These are phyloP conservation scores for Euphorbia schlechtendalii DNA, from an alignment of 441 rosid species.

Conservation along the genomic window DNA sequence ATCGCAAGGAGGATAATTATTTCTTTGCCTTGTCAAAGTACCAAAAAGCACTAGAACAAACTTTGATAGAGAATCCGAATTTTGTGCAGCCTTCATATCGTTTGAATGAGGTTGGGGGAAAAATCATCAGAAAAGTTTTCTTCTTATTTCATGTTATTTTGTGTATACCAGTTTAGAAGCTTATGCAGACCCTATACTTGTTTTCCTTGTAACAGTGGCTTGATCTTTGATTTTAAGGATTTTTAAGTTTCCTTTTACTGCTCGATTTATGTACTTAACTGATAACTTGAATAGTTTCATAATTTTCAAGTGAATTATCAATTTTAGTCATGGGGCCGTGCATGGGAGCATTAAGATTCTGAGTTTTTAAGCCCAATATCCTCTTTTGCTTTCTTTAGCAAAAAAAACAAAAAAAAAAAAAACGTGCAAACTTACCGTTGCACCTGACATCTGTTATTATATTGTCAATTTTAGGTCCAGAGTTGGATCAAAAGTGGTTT, in stretches of 20 bases:
- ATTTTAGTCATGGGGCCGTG: neutral
- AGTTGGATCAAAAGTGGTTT: constrained; percentile 82
- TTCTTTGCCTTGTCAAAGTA: constrained; percentile 91
- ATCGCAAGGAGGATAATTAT: constrained; percentile 82
- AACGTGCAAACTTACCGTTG: neutral
- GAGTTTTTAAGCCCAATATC: neutral
- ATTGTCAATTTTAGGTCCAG: constrained; percentile 60
- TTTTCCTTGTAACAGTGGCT: neutral
- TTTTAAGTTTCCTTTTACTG: neutral
- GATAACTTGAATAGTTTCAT: neutral
- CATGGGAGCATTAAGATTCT: too few relatives aligned
- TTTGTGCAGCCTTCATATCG: constrained; percentile 93
- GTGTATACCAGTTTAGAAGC: neutral
- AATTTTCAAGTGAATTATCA: neutral
- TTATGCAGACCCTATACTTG: neutral
- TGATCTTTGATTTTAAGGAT: neutral
- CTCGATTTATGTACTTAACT: neutral
- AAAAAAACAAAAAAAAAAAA: neutral
- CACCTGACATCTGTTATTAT: constrained; percentile 11
- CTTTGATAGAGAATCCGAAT: constrained; percentile 52
- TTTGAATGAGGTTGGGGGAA: constrained; percentile 63
- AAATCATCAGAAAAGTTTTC: neutral
- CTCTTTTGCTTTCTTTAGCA: constrained; percentile 1
- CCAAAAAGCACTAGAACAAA: constrained; percentile 70
- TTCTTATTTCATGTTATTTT: neutral